Conservation (phyloP, 2,329 filamentous ascomycete species). For the Pseudogymnoascus sp. region DNA sequence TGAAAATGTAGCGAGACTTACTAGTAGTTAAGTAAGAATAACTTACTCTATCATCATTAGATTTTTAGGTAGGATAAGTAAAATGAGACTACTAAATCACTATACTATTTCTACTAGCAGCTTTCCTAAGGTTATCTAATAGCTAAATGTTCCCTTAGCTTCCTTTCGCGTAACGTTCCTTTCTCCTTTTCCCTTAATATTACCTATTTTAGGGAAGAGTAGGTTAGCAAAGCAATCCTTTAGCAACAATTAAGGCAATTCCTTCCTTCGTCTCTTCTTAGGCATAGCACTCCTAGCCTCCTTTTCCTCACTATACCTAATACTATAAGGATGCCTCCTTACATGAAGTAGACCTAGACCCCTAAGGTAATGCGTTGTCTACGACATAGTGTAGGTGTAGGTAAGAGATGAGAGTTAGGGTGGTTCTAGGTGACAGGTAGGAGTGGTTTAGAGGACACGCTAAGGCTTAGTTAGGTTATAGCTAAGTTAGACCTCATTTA, state of each 20-base stretch:
- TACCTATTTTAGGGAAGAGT: background rate
- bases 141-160: background rate
- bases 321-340: too few relatives aligned
- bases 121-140: background rate
- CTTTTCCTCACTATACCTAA: background rate
- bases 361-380: too few relatives aligned
- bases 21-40: background rate
- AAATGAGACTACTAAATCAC: background rate
- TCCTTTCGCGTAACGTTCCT: background rate
- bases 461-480: too few relatives aligned
- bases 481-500: too few relatives aligned
- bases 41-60: background rate
- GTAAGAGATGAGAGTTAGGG: too few relatives aligned
- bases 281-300: background rate
- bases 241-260: background rate
- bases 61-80: background rate
- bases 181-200: background rate
- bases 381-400: too few relatives aligned
- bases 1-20: background rate
- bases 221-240: background rate
- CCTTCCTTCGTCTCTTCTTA: background rate
- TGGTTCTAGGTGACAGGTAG: too few relatives aligned
- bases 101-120: background rate
- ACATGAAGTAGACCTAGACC: too few relatives aligned
- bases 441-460: too few relatives aligned